Evolutionary conservation across 2,329 filamentous ascomycete genomes (phyloP).

Genomic region (Talaromyces sp.): DNA sequence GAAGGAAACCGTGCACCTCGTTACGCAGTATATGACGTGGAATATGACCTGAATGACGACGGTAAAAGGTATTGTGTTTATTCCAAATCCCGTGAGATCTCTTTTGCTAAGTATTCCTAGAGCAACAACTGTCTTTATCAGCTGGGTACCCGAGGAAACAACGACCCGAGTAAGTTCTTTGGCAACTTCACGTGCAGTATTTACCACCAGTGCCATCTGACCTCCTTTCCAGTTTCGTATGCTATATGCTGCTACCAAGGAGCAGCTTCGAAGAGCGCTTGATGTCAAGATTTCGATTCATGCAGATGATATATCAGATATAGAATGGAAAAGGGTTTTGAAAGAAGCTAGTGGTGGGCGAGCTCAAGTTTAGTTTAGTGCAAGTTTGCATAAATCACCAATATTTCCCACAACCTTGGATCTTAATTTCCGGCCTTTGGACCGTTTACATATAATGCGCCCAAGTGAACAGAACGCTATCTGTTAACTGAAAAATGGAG

Average conservation of each 20-base stretch:
- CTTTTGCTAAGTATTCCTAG: slow-evolving; percentile 20
- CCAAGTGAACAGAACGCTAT: too few species aligned
- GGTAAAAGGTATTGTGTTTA: slow-evolving; percentile 39
- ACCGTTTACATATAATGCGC: too few species aligned
- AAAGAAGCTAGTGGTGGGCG: too few species aligned
- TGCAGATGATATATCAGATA: slow-evolving; percentile 36
- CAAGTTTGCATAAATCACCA: too few species aligned
- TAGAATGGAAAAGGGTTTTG: too few species aligned
- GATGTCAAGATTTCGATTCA: slow-evolving; percentile 46
- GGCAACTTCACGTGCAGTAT: background rate
- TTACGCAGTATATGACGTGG: slow-evolving; percentile 48
- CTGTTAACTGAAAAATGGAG: too few species aligned
- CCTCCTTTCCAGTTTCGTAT: slow-evolving; percentile 37
- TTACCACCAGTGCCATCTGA: background rate
- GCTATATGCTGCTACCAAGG: slow-evolving; percentile 47
- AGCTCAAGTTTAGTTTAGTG: too few species aligned
- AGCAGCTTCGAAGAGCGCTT: slow-evolving; percentile 45
- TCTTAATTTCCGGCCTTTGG: too few species aligned
- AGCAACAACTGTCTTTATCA: slow-evolving; percentile 50
- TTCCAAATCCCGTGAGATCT: background rate
- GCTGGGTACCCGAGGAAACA: slow-evolving; percentile 39
- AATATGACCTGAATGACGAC: slow-evolving; percentile 44
- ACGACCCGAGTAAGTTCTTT: slow-evolving; percentile 34
- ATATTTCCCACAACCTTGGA: too few species aligned
- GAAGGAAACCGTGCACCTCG: slow-evolving; percentile 42